phyloP scores from a whole-genome alignment of 495 filamentous ascomycete genomes.

The Xanthoparmelia taractica region DNA sequence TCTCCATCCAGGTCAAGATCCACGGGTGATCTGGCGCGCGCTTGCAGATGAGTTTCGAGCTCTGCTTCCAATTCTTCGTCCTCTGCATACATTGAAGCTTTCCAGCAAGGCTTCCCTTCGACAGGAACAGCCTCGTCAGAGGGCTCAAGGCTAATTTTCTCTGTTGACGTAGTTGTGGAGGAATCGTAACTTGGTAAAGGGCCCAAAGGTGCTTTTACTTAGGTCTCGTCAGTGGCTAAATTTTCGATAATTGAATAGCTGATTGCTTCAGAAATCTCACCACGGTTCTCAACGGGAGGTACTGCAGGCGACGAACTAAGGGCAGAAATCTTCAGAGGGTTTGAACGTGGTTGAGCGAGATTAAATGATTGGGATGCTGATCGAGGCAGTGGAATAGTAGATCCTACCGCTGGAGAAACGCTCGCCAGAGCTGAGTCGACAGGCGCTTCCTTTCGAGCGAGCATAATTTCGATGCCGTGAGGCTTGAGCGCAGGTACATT shows the following conservation, averaged over 20 bases:
- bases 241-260: not conserved
- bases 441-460: slow-evolving; percentile 27
- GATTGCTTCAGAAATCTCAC: not conserved
- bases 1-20: slow-evolving; percentile 21
- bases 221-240: not conserved
- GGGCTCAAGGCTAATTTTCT: too few relatives aligned
- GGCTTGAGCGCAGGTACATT: not conserved
- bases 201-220: not conserved
- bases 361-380: not conserved
- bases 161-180: not conserved
- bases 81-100: slow-evolving; percentile 10
- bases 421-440: not conserved
- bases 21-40: not conserved
- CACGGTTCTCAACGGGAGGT: not conserved
- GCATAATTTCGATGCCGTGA: slow-evolving; percentile 28
- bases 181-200: not conserved
- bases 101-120: not conserved
- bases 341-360: not conserved
- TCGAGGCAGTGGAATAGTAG: not conserved
- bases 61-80: slow-evolving; percentile 14
- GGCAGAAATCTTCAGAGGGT: not conserved
- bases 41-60: not conserved
- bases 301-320: not conserved
- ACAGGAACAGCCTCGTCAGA: not conserved
- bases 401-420: not conserved